Conservation (phyloP, 1,284 basidiomycete species). For the Ustilago trichophora region DNA sequence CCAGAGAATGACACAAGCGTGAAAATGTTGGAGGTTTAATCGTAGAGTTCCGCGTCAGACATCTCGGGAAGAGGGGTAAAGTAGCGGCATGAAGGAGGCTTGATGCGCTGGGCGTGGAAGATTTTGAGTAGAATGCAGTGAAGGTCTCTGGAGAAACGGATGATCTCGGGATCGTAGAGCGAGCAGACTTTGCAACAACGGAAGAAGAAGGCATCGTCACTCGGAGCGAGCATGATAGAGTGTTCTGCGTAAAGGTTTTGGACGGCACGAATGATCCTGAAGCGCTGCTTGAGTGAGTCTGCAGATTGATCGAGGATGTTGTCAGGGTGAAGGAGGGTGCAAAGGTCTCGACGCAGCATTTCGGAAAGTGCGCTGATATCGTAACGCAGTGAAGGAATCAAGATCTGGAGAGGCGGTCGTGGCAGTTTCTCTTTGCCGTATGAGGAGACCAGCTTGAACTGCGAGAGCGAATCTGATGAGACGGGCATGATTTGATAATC, state of each 20-base stretch:
- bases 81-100: slow-evolving; percentile 14
- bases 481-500: slow-evolving; percentile 29
- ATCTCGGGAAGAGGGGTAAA: slow-evolving; percentile 16
- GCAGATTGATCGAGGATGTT: slow-evolving; percentile 13
- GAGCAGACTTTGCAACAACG: slow-evolving; percentile 22
- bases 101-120: slow-evolving; percentile 18
- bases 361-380: slow-evolving; percentile 31
- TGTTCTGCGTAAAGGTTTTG: slow-evolving; percentile 26
- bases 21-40: no score
- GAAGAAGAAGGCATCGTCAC: slow-evolving; percentile 30
- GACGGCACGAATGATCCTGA: slow-evolving; percentile 19
- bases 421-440: slow-evolving; percentile 23
- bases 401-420: slow-evolving; percentile 10
- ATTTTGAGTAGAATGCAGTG: slow-evolving; percentile 19
- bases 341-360: slow-evolving; percentile 24
- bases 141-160: slow-evolving; percentile 28
- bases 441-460: slow-evolving; percentile 26
- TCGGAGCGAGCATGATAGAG: slow-evolving; percentile 21
- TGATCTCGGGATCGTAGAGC: slow-evolving; percentile 28
- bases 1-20: no score
- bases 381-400: slow-evolving; percentile 17
- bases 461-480: slow-evolving; percentile 9
- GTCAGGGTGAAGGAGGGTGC: slow-evolving; percentile 20
- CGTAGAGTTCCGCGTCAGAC: no score
- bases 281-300: slow-evolving; percentile 10